Percentiles rank a stretch among this genome's conserved stretches.
phyloP scores from a whole-genome alignment of 805 yeast species.

The Yueomyces sp. region DNA sequence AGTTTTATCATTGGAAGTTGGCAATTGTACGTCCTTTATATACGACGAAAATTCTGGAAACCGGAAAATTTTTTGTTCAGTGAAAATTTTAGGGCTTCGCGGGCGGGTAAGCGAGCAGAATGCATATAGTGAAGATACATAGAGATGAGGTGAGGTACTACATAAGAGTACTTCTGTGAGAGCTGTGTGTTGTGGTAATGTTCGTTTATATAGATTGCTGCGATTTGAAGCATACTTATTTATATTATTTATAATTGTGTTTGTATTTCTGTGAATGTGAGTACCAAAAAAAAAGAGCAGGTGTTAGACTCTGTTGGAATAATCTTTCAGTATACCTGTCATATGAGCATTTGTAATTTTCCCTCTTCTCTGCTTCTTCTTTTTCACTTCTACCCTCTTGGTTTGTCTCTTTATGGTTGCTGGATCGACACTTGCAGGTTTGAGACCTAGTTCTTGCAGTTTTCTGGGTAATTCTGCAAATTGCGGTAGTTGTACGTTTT shows the following conservation, averaged over 20 bases:
- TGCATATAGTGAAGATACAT: too few species aligned
- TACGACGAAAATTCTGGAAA: too few species aligned
- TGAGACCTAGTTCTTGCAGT: slow-evolving; percentile 72
- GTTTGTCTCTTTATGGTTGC: slow-evolving; percentile 61
- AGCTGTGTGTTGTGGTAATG: too few species aligned
- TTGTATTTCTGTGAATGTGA: background rate
- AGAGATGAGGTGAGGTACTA: too few species aligned
- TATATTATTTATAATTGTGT: background rate
- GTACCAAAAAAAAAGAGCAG: background rate
- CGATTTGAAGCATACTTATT: too few species aligned
- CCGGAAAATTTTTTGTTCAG: too few species aligned
- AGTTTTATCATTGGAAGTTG: too few species aligned
- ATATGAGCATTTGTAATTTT: slow-evolving; percentile 93
- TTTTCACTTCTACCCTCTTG: slow-evolving; percentile 51
- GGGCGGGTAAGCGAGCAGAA: too few species aligned
- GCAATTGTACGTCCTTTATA: too few species aligned
- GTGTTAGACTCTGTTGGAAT: slow-evolving; percentile 27
- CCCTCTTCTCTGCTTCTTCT: slow-evolving; percentile 83
- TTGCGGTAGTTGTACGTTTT: slow-evolving; percentile 62
- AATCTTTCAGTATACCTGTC: slow-evolving; percentile 91
- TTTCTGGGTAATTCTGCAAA: slow-evolving; percentile 69
- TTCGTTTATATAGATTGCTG: too few species aligned
- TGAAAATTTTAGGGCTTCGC: too few species aligned
- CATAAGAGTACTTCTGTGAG: too few species aligned
- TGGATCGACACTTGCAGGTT: slow-evolving; percentile 98